Base-by-base conservation (phyloP, 768 basidiomycete species). In the Kwoniella europaea region DNA sequence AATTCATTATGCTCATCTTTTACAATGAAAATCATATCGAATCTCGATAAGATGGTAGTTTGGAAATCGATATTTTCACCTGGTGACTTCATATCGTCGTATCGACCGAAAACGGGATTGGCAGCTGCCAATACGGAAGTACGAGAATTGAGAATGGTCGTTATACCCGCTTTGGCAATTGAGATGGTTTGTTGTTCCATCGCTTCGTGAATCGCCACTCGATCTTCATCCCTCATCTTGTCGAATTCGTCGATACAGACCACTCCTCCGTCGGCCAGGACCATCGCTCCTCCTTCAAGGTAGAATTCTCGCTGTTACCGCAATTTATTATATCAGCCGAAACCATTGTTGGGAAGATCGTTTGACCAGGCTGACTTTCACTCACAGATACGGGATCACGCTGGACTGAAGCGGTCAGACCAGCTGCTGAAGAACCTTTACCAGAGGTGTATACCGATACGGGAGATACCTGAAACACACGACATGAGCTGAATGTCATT, bases 151-250 rank as follows among this genome's bases (percentile, higher is more conserved):
- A 99, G 85, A 6, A 98, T 93, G 2, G 96, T 99, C 0, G 97
- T 98, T 67, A 99, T 99, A 71, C 96, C 97, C 4, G 97, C 97
- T 83, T 99, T 98, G 18, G 96, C 96, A 73, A 99, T 98, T 1
- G 97, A 98, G 76, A 99, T 98, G 0, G 97, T 99, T 80, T 98
- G 96, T 80, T 99, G 97, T 79, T 99, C 97, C 97, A 99, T 99
- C 15, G 96, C 97, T 85, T 98, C 97, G 84, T 98, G 97, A 70
- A 98, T 98, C 0, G 97, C 97, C 4, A 98, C 97, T 66, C 97
- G 90, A 82, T 99, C 97, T 84, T 98, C 96, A 76, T 99, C 97
- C 50, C 96, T 88, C 97, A 99, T 99, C 86, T 99, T 99, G 85
- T 99, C 97, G 77, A 99, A 99, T 83, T 99, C 97, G 77, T 99